Evolutionary conservation across 2,329 filamentous ascomycete genomes (phyloP).

Genomic region (Fusarium verticillioides): DNA sequence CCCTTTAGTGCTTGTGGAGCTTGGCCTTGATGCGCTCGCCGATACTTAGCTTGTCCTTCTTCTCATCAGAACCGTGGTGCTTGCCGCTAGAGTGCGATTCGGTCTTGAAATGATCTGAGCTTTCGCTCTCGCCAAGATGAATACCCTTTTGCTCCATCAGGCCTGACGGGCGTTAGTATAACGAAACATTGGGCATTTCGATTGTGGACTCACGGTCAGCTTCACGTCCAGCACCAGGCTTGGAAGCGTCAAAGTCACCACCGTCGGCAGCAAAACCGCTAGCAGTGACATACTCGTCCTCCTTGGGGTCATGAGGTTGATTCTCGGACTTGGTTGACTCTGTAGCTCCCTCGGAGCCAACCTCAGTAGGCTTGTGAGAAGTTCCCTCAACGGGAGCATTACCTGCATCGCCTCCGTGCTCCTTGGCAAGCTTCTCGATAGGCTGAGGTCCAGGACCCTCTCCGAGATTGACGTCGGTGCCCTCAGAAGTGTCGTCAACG

Average conservation of each 20-base stretch:
- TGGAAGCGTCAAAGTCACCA: slow-evolving; percentile 73
- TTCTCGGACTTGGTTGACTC: slow-evolving; percentile 19
- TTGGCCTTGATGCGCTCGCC: slow-evolving; percentile 76
- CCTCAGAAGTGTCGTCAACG: slow-evolving; percentile 31
- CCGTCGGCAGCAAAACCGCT: slow-evolving; percentile 71
- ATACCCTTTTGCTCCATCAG: slow-evolving; percentile 50
- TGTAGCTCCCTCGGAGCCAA: slow-evolving; percentile 17
- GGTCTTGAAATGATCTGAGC: slow-evolving; percentile 2
- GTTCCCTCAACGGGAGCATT: slow-evolving; percentile 15
- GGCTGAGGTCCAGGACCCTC: slow-evolving; percentile 45
- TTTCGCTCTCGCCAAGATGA: slow-evolving; percentile 30
- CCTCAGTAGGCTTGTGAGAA: slow-evolving; percentile 10
- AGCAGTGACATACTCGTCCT: slow-evolving; percentile 66
- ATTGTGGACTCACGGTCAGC: slow-evolving; percentile 67
- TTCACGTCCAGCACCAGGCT: slow-evolving; percentile 72
- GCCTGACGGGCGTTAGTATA: slow-evolving; percentile 39
- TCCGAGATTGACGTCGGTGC: slow-evolving; percentile 48
- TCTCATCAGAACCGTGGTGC: slow-evolving; percentile 31
- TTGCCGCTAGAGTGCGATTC: slow-evolving; percentile 21
- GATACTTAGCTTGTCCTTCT: slow-evolving; percentile 62
- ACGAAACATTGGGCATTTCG: background rate
- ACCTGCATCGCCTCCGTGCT: slow-evolving; percentile 50
- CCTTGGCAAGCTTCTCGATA: slow-evolving; percentile 51
- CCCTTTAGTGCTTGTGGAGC: slow-evolving; percentile 63
- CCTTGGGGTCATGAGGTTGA: slow-evolving; percentile 60